Percentiles rank a stretch among this genome's conserved stretches.
phyloP scores from a whole-genome alignment of 2,329 filamentous ascomycete genomes.

The Setomelanomma holmii region DNA sequence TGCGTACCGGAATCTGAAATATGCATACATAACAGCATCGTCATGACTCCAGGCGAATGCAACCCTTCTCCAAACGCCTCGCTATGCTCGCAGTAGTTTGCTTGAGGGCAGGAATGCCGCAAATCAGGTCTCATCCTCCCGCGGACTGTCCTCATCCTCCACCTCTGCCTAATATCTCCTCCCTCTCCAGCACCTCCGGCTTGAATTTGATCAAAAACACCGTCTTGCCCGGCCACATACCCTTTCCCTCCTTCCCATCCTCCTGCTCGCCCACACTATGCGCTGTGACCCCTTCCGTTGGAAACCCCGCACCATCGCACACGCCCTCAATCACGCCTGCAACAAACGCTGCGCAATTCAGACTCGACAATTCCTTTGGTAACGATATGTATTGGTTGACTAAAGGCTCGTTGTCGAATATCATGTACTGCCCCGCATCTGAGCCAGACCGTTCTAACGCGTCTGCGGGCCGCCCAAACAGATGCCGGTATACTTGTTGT shows the following conservation, averaged over 20 bases:
- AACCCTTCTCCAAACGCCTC: constrained; percentile 16
- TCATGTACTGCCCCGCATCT: constrained; percentile 97
- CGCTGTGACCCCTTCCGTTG: constrained; percentile 81
- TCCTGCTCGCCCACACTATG: constrained; percentile 67
- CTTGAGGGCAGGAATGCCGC: not conserved
- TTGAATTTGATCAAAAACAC: constrained; percentile 95
- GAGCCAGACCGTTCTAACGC: constrained; percentile 87
- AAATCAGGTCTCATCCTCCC: too few species aligned
- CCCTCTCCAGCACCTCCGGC: constrained; percentile 87
- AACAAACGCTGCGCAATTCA: constrained; percentile 95
- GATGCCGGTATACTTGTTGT: constrained; percentile 87
- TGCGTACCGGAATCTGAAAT: not conserved
- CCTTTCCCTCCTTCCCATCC: constrained; percentile 59
- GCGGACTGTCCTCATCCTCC: constrained; percentile 43
- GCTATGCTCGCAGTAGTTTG: constrained; percentile 17
- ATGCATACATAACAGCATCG: not conserved
- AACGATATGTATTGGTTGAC: constrained; percentile 95
- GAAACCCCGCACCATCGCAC: constrained; percentile 90
- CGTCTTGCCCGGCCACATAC: constrained; percentile 93
- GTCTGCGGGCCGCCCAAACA: constrained; percentile 90
- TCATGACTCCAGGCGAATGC: not conserved
- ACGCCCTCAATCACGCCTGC: constrained; percentile 95
- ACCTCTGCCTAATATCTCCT: constrained; percentile 75
- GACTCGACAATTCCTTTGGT: constrained; percentile 91
- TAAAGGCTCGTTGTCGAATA: constrained; percentile 95